Percentiles rank a stretch among this genome's conserved stretches.
These are phyloP conservation scores for Gracilariopsis chorda DNA, from an alignment of 23 red algal genomes.

Conservation along the genomic window DNA sequence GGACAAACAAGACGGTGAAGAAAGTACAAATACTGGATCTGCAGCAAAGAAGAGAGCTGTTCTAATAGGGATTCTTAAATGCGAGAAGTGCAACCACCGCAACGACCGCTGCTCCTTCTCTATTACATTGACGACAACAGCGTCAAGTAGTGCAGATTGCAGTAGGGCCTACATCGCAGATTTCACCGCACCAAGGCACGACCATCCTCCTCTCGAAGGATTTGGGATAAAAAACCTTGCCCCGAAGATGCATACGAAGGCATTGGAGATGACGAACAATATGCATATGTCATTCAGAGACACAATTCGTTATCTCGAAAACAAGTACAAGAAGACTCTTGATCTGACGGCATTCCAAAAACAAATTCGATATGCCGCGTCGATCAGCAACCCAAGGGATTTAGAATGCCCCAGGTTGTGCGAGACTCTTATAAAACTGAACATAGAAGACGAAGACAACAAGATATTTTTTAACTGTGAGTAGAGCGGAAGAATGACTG, in stretches of 20 bases:
- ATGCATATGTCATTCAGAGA: conserved; percentile 7
- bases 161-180: neutral
- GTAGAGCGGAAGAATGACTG: neutral
- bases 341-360: neutral
- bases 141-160: neutral
- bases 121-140: neutral
- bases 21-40: neutral
- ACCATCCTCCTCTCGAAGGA: neutral
- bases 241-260: neutral
- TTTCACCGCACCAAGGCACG: neutral
- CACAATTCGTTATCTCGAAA: conserved; percentile 2
- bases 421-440: neutral
- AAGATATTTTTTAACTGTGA: neutral
- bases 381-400: neutral
- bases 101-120: neutral
- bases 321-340: conserved; percentile 11
- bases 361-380: neutral
- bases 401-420: conserved; percentile 8
- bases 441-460: neutral
- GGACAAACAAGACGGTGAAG: neutral
- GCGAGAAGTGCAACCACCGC: neutral
- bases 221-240: neutral
- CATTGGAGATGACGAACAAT: neutral
- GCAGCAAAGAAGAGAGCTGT: neutral
- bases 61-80: neutral